Evolutionary conservation across 352 stramenopile genomes (phyloP), one percentile per base, ranked within the genome.

Genomic region (Pythium phragmiticola): DNA sequence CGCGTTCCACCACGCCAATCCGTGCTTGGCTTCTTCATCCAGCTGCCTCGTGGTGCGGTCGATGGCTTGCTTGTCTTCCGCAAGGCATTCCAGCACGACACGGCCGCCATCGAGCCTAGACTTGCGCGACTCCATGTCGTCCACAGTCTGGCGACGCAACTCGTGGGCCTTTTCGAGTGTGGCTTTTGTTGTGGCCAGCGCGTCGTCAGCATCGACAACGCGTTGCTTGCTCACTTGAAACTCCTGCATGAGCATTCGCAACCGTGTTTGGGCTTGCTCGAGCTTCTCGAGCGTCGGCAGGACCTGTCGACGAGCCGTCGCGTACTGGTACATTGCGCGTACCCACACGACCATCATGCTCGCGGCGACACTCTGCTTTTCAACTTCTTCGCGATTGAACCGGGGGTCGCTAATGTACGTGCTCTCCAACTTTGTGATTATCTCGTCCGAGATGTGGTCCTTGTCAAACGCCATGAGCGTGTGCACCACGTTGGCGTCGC

Each of bases 261-360:
- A 59, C 0, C 80, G 69, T 2, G 57, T 57, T 36, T 90, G 80
- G 2, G 84, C 75, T 39, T 81, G 78, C 19, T 87, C 79, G 0
- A 93, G 71, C 23, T 81, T 88, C 19, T 91, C 73, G 3, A 93
- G 64, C 11, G 82, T 90, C 9, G 84, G 82, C 50, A 84, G 69
- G 11, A 93, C 80, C 30, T 87, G 63, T 0, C 70, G 69, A 9
- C 78, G 64, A 6, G 73, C 73, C 0, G 72, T 68, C 0, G 76
- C 77, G 65, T 92, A 93, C 57, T 87, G 72, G 30, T 86, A 70
- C 43, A 93, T 87, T 0, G 84, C 82, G 37, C 74, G 69, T 21
- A 92, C 82, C 82, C 84, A 93, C 3, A 84, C 67, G 2, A 90
- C 81, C 80, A 93, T 93, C 33, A 80, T 87, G 39, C 82, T 85